Evolutionary conservation across 192 early-diverging fungal species (phyloP).

Genomic region (Funneliformis geosporum): DNA sequence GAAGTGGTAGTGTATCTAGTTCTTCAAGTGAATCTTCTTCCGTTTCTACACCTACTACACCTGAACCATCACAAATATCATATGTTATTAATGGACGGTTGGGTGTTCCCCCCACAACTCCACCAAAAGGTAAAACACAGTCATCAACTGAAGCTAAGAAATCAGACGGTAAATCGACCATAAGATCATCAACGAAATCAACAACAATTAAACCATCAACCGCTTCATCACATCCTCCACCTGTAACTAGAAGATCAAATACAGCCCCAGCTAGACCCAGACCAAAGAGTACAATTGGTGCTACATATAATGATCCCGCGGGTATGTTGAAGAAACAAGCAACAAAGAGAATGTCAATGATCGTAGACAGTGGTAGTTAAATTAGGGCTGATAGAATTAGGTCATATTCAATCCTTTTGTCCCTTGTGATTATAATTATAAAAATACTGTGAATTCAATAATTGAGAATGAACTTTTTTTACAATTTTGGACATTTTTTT

Average conservation of each 20-base stretch:
- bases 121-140: background rate
- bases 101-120: background rate
- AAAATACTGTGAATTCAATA: background rate
- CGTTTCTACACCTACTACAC: constrained; percentile 14
- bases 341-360: constrained; percentile 18
- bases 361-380: background rate
- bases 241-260: background rate
- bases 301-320: background rate
- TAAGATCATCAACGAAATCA: background rate
- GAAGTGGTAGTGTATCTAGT: constrained; percentile 24
- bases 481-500: background rate
- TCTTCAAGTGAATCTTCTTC: constrained; percentile 25
- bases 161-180: background rate
- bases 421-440: background rate
- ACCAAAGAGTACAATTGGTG: background rate
- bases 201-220: background rate
- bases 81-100: constrained; percentile 23
- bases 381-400: background rate
- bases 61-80: constrained; percentile 17
- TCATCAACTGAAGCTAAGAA: background rate
- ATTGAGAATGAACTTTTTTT: background rate
- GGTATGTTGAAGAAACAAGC: background rate
- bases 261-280: background rate
- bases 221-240: background rate
- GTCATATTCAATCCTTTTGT: background rate